A percentile compares a stretch with the other conserved stretches of the same genome.
These are phyloP conservation scores for Tetrahymena thermophila DNA, from an alignment of 73 alveolate species.

Conservation along the genomic window DNA sequence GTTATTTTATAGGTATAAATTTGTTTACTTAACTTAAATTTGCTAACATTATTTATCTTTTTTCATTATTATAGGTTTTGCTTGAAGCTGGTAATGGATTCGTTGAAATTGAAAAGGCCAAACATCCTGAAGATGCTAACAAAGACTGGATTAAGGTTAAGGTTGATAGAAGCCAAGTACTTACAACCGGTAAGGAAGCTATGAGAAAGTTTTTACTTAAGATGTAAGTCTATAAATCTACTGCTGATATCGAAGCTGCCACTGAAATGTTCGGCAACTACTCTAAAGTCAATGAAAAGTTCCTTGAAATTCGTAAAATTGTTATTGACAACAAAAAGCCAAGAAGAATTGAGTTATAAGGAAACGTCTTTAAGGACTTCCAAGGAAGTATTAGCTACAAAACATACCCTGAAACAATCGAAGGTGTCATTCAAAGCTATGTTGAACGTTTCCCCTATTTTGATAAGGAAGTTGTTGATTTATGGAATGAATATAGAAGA, in stretches of 20 bases:
- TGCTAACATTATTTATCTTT: background rate
- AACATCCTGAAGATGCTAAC: constrained; percentile 34
- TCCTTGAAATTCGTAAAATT: constrained; percentile 57
- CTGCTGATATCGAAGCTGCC: constrained; percentile 58
- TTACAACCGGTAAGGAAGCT: constrained; percentile 43
- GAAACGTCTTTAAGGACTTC: constrained; percentile 11
- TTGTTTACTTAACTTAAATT: constrained; percentile 1
- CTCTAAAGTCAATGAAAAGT: constrained; percentile 46
- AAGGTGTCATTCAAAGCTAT: constrained; percentile 48
- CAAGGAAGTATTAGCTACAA: constrained; percentile 4
- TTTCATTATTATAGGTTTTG: background rate
- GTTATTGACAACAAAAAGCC: constrained; percentile 55
- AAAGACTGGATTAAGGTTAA: constrained; percentile 25
- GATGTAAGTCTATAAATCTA: constrained; percentile 48
- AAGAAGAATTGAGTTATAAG: constrained; percentile 50
- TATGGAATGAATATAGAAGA: background rate
- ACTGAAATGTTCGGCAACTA: constrained; percentile 41
- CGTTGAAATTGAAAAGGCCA: constrained; percentile 28
- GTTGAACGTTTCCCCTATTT: constrained; percentile 49
- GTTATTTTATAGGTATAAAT: constrained; percentile 66
- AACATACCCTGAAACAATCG: constrained; percentile 40
- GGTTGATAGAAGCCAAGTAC: constrained; percentile 39
- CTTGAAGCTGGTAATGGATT: background rate
- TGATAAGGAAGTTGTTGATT: background rate
- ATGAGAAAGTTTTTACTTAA: constrained; percentile 41